Conservation (phyloP, 75 land plant genomes). For the Azolla pinnata region DNA sequence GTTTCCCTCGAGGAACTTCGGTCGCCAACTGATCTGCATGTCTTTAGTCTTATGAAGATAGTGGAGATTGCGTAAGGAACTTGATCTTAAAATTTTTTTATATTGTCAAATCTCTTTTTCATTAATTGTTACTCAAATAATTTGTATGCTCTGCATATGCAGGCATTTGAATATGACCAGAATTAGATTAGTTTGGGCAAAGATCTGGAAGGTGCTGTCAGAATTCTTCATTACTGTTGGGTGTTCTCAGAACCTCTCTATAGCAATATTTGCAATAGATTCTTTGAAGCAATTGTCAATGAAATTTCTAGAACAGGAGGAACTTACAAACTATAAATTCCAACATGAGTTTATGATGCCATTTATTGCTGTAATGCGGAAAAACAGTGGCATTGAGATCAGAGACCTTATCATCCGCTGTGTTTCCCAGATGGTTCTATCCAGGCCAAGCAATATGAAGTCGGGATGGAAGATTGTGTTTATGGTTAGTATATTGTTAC, state of each 20-base stretch:
- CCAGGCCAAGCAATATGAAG: slow-evolving; percentile 89
- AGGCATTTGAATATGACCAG: slow-evolving; percentile 99
- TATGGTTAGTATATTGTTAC: slow-evolving; percentile 53
- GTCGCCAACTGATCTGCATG: slow-evolving; percentile 91
- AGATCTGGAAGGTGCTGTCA: slow-evolving; percentile 90
- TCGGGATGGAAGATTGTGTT: slow-evolving; percentile 99
- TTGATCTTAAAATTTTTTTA: background rate
- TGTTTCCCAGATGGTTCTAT: slow-evolving; percentile 97
- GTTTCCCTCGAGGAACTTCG: slow-evolving; percentile 95
- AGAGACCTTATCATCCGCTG: slow-evolving; percentile 94
- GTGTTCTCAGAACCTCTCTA: slow-evolving; percentile 94
- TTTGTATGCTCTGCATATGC: slow-evolving; percentile 12
- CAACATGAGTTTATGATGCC: slow-evolving; percentile 99
- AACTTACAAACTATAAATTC: slow-evolving; percentile 93
- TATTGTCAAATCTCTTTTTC: background rate
- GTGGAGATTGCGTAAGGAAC: slow-evolving; percentile 92
- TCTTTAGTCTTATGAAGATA: slow-evolving; percentile 96
- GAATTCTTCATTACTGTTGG: slow-evolving; percentile 94
- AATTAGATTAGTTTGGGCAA: slow-evolving; percentile 95
- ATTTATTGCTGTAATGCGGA: slow-evolving; percentile 97
- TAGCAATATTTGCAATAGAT: slow-evolving; percentile 99
- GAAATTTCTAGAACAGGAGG: slow-evolving; percentile 96
- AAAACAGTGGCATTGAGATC: slow-evolving; percentile 90
- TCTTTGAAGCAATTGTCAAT: slow-evolving; percentile 93
- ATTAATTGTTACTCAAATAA: background rate